Conservation (phyloP, 2,329 filamentous ascomycete species). For the Trichoderma semiorbis region DNA sequence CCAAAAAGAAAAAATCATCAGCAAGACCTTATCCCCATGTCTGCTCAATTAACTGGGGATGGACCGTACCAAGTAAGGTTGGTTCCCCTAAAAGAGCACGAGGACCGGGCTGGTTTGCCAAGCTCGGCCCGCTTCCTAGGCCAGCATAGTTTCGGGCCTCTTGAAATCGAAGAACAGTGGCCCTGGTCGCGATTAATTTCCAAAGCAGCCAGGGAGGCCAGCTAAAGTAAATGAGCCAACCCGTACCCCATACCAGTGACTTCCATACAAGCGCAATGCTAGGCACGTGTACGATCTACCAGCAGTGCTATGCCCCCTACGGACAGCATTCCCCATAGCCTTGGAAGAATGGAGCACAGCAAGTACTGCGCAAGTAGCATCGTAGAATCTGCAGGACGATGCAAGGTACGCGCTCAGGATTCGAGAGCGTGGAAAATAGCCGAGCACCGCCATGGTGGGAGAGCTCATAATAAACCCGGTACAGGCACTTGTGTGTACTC, state of each 20-base stretch:
- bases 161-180: conserved; percentile 3
- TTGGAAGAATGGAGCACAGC: not conserved
- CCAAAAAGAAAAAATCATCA: not conserved
- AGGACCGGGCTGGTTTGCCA: conserved; percentile 9
- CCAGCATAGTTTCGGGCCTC: conserved; percentile 14
- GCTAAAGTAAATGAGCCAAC: conserved; percentile 16
- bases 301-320: not conserved
- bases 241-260: conserved; percentile 8
- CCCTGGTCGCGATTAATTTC: conserved; percentile 17
- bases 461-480: not conserved
- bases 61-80: conserved; percentile 1
- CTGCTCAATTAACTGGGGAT: conserved; percentile 1
- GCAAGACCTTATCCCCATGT: not conserved
- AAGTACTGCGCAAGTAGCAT: not conserved
- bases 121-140: conserved; percentile 19
- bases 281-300: conserved; percentile 7
- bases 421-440: not conserved
- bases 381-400: not conserved
- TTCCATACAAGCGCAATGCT: not conserved
- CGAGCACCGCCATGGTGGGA: not conserved
- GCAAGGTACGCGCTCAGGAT: conserved; percentile 1
- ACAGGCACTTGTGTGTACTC: not conserved
- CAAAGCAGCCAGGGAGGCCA: conserved; percentile 4
- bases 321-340: not conserved
- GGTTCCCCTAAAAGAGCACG: conserved; percentile 12